Conservation (phyloP, 331 rosid species). For the Erythrophleum ivorense region DNA sequence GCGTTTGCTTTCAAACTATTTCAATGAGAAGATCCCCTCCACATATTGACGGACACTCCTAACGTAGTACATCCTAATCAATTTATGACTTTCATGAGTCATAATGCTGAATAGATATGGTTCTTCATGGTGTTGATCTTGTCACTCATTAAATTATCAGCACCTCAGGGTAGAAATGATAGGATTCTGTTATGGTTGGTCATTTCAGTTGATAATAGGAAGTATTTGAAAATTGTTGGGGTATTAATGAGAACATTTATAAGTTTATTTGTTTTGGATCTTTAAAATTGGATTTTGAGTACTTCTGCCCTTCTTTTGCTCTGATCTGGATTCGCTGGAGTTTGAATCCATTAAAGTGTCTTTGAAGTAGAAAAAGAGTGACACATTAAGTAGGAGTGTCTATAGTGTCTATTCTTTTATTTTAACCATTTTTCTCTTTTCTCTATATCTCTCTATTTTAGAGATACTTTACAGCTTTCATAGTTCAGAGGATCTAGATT, state of each 20-base stretch:
- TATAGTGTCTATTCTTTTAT: no score
- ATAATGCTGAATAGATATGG: neutral
- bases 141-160: constrained; percentile 16
- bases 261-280: constrained; percentile 14
- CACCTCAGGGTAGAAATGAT: constrained; percentile 17
- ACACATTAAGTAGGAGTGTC: no score
- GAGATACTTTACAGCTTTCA: no score
- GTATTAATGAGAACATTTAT: neutral
- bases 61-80: neutral
- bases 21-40: neutral
- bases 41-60: neutral
- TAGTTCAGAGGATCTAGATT: no score
- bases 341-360: no score
- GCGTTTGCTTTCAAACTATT: neutral
- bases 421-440: no score
- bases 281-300: neutral
- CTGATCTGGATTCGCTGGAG: no score
- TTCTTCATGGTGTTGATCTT: constrained; percentile 18
- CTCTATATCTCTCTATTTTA: no score
- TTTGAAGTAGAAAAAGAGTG: no score
- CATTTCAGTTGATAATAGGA: neutral
- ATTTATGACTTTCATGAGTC: neutral
- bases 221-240: constrained; percentile 12
- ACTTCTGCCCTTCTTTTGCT: neutral
- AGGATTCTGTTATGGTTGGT: neutral